Evolutionary conservation across 2,329 filamentous ascomycete genomes (phyloP).

Genomic region (Penicillium sp.): DNA sequence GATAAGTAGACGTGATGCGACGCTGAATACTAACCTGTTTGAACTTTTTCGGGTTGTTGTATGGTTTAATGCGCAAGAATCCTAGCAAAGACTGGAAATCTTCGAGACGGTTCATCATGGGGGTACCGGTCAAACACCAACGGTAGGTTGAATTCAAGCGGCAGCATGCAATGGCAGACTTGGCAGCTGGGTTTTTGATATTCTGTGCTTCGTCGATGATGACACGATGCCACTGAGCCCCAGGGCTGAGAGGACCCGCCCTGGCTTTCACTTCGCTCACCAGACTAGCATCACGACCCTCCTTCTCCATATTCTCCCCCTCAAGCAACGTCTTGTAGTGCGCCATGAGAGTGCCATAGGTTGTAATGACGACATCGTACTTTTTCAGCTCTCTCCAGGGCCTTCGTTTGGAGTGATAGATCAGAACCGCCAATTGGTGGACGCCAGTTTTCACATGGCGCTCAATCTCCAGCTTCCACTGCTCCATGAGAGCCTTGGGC

Average conservation of each 20-base stretch:
- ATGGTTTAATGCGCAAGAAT: constrained; percentile 77
- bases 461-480: constrained; percentile 81
- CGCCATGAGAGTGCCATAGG: constrained; percentile 69
- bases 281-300: constrained; percentile 37
- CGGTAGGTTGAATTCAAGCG: constrained; percentile 62
- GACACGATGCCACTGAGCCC: constrained; percentile 66
- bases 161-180: constrained; percentile 61
- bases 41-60: constrained; percentile 66
- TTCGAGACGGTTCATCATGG: constrained; percentile 82
- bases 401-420: constrained; percentile 66
- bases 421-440: constrained; percentile 64
- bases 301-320: constrained; percentile 53
- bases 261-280: constrained; percentile 2
- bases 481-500: constrained; percentile 75
- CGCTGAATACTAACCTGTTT: constrained; percentile 45
- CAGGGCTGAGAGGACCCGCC: constrained; percentile 56
- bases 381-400: constrained; percentile 62
- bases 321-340: constrained; percentile 65
- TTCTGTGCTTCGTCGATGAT: constrained; percentile 79
- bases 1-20: background rate
- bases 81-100: constrained; percentile 77
- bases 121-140: constrained; percentile 77
- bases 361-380: constrained; percentile 77
- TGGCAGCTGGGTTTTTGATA: constrained; percentile 73
- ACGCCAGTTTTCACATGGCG: constrained; percentile 62